These are phyloP conservation scores for Dispira simplex DNA, from an alignment of 192 early-diverging fungal species.

Conservation along the genomic window DNA sequence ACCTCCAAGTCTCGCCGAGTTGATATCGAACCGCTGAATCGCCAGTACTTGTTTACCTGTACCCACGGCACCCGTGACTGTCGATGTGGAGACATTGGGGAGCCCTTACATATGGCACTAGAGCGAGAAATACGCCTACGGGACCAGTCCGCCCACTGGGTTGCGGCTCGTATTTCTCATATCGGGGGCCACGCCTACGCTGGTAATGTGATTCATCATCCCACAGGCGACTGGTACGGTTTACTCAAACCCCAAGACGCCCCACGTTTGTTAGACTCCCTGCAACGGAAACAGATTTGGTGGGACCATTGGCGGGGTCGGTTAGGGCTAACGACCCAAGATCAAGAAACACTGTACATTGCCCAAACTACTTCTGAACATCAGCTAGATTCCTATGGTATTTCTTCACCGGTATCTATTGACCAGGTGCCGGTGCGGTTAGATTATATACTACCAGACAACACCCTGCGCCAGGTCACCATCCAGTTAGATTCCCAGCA, in stretches of 20 bases:
- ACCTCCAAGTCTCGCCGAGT: not conserved
- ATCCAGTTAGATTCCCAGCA: no score
- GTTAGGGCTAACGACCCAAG: slow-evolving; percentile 23
- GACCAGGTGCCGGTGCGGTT: no score
- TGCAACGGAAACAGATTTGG: slow-evolving; percentile 20
- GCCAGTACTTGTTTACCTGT: slow-evolving; percentile 16
- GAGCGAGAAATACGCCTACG: slow-evolving; percentile 21
- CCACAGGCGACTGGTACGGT: slow-evolving; percentile 40
- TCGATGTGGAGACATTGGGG: slow-evolving; percentile 28
- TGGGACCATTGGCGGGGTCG: slow-evolving; percentile 38
- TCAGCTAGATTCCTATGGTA: no score
- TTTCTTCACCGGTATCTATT: no score
- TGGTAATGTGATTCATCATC: slow-evolving; percentile 38
- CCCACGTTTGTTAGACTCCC: slow-evolving; percentile 21
- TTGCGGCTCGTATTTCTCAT: slow-evolving; percentile 31
- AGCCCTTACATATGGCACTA: slow-evolving; percentile 20
- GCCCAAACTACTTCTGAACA: no score
- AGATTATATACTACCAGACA: no score
- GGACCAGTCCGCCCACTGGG: slow-evolving; percentile 14
- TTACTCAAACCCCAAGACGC: slow-evolving; percentile 22
- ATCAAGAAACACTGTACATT: slow-evolving; percentile 20
- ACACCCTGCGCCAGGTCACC: no score
- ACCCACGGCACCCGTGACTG: slow-evolving; percentile 30
- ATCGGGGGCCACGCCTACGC: slow-evolving; percentile 39
- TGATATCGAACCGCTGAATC: not conserved